Conservation (phyloP, 129 eudicot genomes). For the Centrapalus pauciflorus region DNA sequence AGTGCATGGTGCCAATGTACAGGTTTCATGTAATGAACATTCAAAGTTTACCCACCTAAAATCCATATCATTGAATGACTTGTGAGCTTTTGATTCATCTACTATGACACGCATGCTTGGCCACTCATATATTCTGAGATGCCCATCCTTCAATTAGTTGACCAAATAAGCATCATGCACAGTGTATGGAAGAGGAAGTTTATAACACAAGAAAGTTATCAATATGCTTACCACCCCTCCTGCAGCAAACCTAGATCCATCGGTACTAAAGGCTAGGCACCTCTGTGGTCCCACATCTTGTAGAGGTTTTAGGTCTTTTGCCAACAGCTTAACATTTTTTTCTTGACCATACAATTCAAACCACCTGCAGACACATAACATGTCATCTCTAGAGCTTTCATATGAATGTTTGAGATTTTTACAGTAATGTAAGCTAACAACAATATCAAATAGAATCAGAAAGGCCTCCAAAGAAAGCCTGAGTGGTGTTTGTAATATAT, state of each 20-base stretch:
- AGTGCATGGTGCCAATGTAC: constrained; percentile 1
- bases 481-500: neutral
- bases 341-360: constrained; percentile 60
- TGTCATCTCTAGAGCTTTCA: neutral
- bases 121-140: constrained; percentile 94
- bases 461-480: neutral
- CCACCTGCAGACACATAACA: constrained; percentile 43
- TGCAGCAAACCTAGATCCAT: constrained; percentile 83
- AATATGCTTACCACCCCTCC: constrained; percentile 80
- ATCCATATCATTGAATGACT: constrained; percentile 86
- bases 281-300: constrained; percentile 74
- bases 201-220: constrained; percentile 3
- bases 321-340: constrained; percentile 38
- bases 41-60: constrained; percentile 55
- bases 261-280: constrained; percentile 83
- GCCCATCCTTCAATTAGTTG: constrained; percentile 69
- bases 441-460: constrained; percentile 1
- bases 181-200: neutral
- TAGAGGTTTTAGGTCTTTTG: constrained; percentile 56
- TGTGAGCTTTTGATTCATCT: constrained; percentile 91
- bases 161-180: constrained; percentile 21
- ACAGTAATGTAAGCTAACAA: constrained; percentile 5
- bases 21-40: neutral
- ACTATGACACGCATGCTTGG: constrained; percentile 77
- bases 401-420: neutral